A percentile compares a stretch with the other conserved stretches of the same genome.
Conservation (phyloP, 176 grass and related monocot genomes). For the Raddia distichophylla region DNA sequence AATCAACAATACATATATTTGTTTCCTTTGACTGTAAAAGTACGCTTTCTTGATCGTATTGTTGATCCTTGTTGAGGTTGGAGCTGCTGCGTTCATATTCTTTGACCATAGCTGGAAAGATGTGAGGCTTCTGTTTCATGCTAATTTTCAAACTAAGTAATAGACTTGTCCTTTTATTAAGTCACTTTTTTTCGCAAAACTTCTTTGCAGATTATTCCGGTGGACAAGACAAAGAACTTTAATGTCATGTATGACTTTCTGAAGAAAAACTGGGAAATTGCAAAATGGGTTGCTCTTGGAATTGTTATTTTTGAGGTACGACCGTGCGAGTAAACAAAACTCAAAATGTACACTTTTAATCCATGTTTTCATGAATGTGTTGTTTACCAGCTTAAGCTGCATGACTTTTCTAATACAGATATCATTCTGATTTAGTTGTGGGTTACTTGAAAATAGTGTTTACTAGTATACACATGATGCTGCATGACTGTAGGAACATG, state of each 20-base stretch:
- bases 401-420: constrained; percentile 19
- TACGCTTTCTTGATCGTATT: constrained; percentile 82
- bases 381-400: constrained; percentile 21
- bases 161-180: constrained; percentile 25
- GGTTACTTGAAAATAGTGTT: neutral
- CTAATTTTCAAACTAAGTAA: constrained; percentile 23
- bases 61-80: constrained; percentile 77
- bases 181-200: constrained; percentile 11
- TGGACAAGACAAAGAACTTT: constrained; percentile 83
- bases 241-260: constrained; percentile 83
- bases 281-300: constrained; percentile 88
- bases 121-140: constrained; percentile 55
- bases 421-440: constrained; percentile 25
- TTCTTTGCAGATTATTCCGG: constrained; percentile 75
- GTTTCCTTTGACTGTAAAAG: constrained; percentile 78
- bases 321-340: neutral
- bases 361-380: constrained; percentile 1
- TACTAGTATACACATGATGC: neutral
- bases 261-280: constrained; percentile 87
- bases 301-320: constrained; percentile 84
- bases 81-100: constrained; percentile 96
- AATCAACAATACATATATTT: constrained; percentile 18
- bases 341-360: constrained; percentile 8
- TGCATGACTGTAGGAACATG: neutral
- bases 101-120: constrained; percentile 99